Evolutionary conservation across 768 basidiomycete genomes (phyloP).

Genomic region (Amanita brunnescens): DNA sequence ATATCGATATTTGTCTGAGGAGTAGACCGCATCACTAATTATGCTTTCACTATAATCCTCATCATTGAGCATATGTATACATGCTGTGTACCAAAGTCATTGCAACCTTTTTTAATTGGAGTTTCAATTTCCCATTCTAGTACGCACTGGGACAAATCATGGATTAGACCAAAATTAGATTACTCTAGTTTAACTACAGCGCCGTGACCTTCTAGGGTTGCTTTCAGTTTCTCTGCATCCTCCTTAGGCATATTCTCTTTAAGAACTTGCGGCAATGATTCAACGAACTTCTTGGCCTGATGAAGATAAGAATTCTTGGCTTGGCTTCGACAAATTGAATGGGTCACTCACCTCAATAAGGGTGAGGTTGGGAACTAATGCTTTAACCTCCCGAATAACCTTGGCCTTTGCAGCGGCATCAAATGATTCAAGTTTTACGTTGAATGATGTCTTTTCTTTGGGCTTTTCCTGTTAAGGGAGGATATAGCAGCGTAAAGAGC

Average conservation of each 20-base stretch:
- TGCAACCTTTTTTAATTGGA: not conserved
- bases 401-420: constrained; percentile 90
- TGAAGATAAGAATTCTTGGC: constrained; percentile 8
- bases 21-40: constrained; percentile 33
- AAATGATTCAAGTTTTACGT: constrained; percentile 90
- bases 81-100: constrained; percentile 1
- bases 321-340: constrained; percentile 1
- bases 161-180: constrained; percentile 18
- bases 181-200: constrained; percentile 83
- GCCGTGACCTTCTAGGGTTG: constrained; percentile 82
- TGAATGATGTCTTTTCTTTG: constrained; percentile 98
- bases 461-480: constrained; percentile 65
- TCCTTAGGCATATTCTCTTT: constrained; percentile 96
- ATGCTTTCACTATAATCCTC: constrained; percentile 7
- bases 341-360: constrained; percentile 79
- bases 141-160: constrained; percentile 13
- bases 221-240: constrained; percentile 94
- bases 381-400: constrained; percentile 97
- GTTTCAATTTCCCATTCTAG: constrained; percentile 9
- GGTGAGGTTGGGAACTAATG: constrained; percentile 88
- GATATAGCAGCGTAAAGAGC: not conserved
- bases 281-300: constrained; percentile 99
- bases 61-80: constrained; percentile 5
- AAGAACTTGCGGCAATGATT: constrained; percentile 84
- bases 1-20: constrained; percentile 91